Conservation (phyloP, 257 asterid species). For the Jasminum sambac region DNA sequence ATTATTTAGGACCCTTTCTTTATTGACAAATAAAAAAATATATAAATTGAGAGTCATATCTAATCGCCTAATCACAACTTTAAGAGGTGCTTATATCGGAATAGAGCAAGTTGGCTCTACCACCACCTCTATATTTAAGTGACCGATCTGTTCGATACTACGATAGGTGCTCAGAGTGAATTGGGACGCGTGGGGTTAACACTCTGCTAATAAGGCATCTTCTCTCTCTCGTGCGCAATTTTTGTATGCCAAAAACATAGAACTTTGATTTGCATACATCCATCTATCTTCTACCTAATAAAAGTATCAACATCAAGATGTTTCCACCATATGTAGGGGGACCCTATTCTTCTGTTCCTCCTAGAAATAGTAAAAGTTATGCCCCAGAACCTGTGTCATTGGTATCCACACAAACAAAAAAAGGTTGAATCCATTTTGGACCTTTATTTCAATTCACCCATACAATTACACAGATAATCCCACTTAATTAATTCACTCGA, state of each 20-base stretch:
- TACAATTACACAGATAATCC: conserved; percentile 20
- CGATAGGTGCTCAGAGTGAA: too few relatives aligned
- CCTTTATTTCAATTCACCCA: conserved; percentile 16
- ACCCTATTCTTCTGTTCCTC: conserved; percentile 35
- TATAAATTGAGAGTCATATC: too few relatives aligned
- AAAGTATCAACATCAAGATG: conserved; percentile 37
- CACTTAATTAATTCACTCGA: neutral
- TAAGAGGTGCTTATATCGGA: too few relatives aligned
- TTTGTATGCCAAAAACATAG: conserved; percentile 11
- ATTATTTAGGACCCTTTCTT: too few relatives aligned
- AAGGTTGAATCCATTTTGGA: conserved; percentile 14
- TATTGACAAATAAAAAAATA: too few relatives aligned
- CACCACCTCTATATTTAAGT: too few relatives aligned
- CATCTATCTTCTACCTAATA: neutral
- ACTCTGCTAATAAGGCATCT: neutral
- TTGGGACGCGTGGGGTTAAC: neutral
- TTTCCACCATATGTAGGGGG: conserved; percentile 19
- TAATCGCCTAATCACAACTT: too few relatives aligned
- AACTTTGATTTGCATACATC: neutral
- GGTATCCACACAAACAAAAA: conserved; percentile 9
- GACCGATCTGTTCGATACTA: too few relatives aligned
- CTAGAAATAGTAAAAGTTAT: conserved; percentile 26
- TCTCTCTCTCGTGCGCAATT: conserved; percentile 16
- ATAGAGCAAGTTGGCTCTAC: too few relatives aligned
- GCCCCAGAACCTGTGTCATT: conserved; percentile 10